Conservation (phyloP, 164 flowering plant genomes). For the Sedum album region DNA sequence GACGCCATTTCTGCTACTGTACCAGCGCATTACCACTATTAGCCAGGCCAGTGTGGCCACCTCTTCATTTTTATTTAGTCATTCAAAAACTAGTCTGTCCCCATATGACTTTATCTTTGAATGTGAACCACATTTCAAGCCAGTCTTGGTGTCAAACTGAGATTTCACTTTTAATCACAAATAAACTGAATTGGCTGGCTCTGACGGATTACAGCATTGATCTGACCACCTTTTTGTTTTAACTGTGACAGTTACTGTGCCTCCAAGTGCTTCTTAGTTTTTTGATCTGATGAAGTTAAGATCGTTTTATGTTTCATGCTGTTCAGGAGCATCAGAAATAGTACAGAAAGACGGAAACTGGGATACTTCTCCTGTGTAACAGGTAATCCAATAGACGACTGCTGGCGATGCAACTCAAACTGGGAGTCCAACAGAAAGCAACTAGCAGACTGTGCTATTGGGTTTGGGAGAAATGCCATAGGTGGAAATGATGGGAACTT, state of each 20-base stretch:
- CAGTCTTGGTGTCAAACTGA: not conserved
- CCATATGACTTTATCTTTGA: not conserved
- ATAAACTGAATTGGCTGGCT: not conserved
- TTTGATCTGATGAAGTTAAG: not conserved
- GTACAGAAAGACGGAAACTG: slow-evolving; percentile 4
- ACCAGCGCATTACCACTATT: not conserved
- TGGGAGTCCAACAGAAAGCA: slow-evolving; percentile 1
- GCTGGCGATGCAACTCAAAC: slow-evolving; percentile 5
- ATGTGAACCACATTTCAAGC: not conserved
- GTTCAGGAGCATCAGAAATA: slow-evolving; percentile 7
- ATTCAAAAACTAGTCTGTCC: not conserved
- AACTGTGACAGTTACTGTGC: not conserved
- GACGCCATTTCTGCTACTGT: slow-evolving; percentile 1
- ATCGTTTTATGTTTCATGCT: not conserved
- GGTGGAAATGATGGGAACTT: slow-evolving; percentile 6
- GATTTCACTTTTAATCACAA: not conserved
- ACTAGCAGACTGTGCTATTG: slow-evolving; percentile 8
- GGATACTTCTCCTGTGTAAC: slow-evolving; percentile 8
- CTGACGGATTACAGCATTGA: not conserved
- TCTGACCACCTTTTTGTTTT: not conserved
- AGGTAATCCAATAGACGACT: slow-evolving; percentile 6
- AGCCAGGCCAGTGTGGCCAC: not conserved
- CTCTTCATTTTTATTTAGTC: not conserved
- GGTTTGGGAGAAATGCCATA: slow-evolving; percentile 7
- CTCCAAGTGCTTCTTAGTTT: not conserved